Percentiles rank a stretch among this genome's conserved stretches.
These are phyloP conservation scores for Protomyces arabidopsidicola DNA, from an alignment of 1,139 yeast species.

Conservation along the genomic window DNA sequence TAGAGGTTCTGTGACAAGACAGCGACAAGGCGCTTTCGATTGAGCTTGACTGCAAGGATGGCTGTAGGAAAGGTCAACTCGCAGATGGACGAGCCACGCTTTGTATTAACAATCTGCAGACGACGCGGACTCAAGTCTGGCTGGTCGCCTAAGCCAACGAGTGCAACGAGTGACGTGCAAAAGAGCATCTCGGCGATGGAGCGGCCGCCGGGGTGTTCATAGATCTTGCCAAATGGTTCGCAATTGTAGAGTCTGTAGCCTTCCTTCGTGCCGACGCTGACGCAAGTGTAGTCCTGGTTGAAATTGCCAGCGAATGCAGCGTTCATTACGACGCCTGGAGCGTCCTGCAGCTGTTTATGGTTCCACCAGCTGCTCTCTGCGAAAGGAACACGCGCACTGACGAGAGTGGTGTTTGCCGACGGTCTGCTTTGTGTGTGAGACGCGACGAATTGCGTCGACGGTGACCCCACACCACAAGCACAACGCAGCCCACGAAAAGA, in stretches of 20 bases:
- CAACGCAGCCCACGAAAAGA: neutral
- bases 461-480: too few species aligned
- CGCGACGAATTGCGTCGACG: too few species aligned
- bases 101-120: conserved; percentile 75
- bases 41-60: conserved; percentile 70
- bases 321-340: conserved; percentile 1
- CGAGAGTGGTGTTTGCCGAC: neutral
- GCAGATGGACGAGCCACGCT: conserved; percentile 62
- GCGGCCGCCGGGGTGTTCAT: conserved; percentile 54
- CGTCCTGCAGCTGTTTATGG: too few species aligned
- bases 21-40: conserved; percentile 68
- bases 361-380: too few species aligned
- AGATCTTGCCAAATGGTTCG: conserved; percentile 83
- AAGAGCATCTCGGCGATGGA: conserved; percentile 87
- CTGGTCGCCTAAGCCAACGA: conserved; percentile 84
- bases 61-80: conserved; percentile 87
- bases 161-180: conserved; percentile 77
- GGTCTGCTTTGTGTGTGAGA: neutral
- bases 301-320: conserved; percentile 19
- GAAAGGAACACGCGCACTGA: neutral
- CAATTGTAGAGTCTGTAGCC: conserved; percentile 87
- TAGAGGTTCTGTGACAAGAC: conserved; percentile 78
- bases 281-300: conserved; percentile 23
- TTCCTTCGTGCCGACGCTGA: conserved; percentile 17
- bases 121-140: conserved; percentile 74